Evolutionary conservation across 1,284 basidiomycete species (phyloP).

Genomic region (Tilletia caries): DNA sequence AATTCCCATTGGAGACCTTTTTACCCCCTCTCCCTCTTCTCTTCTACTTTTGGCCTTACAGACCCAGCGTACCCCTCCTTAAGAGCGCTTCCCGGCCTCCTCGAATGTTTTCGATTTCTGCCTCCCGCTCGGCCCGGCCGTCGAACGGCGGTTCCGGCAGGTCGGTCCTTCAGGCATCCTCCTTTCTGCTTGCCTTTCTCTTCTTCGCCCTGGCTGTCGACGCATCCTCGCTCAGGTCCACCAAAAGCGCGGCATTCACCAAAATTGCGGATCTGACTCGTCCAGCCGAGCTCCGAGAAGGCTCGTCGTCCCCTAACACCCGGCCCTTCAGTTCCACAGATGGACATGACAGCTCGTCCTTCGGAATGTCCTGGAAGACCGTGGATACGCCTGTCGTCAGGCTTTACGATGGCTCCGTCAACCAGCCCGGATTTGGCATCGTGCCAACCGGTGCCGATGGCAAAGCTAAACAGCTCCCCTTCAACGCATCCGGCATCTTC

Average conservation of each 20-base stretch:
- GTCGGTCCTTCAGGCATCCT: neutral
- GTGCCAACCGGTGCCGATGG: neutral
- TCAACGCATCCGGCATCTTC: neutral
- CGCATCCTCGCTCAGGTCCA: neutral
- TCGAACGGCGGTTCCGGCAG: neutral
- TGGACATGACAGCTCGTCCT: neutral
- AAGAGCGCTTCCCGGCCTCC: too few species aligned
- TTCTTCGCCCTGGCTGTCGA: neutral
- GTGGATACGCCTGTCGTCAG: neutral
- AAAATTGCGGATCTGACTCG: constrained; percentile 26
- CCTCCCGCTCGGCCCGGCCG: too few species aligned
- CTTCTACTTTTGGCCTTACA: too few species aligned
- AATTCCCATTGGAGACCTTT: too few species aligned
- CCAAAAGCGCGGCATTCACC: constrained; percentile 22
- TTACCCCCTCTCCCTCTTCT: too few species aligned
- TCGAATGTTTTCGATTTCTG: too few species aligned
- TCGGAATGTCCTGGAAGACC: neutral
- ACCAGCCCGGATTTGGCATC: neutral
- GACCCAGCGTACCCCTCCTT: too few species aligned
- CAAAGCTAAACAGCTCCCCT: neutral
- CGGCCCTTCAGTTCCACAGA: neutral
- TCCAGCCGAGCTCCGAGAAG: neutral
- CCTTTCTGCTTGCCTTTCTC: neutral
- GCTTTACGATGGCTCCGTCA: neutral
- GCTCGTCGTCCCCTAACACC: neutral